Evolutionary conservation across 2,329 filamentous ascomycete genomes (phyloP), one percentile per base, ranked within the genome.

Genomic region (Stagonosporopsis rhizophila): DNA sequence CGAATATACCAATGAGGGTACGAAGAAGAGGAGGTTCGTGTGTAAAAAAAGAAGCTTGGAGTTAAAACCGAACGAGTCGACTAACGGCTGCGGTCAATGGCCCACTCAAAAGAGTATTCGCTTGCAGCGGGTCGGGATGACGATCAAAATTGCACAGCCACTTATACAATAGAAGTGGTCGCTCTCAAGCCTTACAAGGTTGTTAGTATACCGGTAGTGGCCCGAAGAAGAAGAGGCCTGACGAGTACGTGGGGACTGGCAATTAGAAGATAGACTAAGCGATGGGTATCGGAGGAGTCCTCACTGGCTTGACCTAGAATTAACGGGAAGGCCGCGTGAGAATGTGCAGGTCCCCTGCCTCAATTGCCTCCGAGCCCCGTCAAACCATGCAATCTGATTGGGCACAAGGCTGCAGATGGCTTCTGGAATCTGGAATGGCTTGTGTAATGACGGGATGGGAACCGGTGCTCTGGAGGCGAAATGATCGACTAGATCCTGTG

Each of bases 51-150:
- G 71, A 76, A 70, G 66, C 63, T 57, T 60, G 48, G 48, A 67
- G 52, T 53, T 56, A 59, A 65, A 45, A 48, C 70, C 63, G 56
- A 65, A 69, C 62, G 62, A 62, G 64, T 73, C 69, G 70, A 75
- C 71, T 70, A 67, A 68, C 69, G 64, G 58, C 62, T 66, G 55
- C 59, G 65, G 64, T 70, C 56, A 59, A 68, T 52, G 67, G 64
- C 66, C 64, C 54, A 66, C 61, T 61, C 64, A 64, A 65, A 62
- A 60, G 56, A 65, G 59, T 64, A 67, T 66, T 75, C 72, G 73
- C 72, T 75, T 74, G 70, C 62, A 70, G 66, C 71, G 71, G 72
- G 67, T 72, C 61, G 67, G 69, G 69, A 68, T 68, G 72, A 70
- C 70, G 68, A 66, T 71, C 67, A 70, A 60, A 66, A 67, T 59